These are phyloP conservation scores for Wickerhamomyces ciferrii DNA, from an alignment of 805 yeast species.

Conservation along the genomic window DNA sequence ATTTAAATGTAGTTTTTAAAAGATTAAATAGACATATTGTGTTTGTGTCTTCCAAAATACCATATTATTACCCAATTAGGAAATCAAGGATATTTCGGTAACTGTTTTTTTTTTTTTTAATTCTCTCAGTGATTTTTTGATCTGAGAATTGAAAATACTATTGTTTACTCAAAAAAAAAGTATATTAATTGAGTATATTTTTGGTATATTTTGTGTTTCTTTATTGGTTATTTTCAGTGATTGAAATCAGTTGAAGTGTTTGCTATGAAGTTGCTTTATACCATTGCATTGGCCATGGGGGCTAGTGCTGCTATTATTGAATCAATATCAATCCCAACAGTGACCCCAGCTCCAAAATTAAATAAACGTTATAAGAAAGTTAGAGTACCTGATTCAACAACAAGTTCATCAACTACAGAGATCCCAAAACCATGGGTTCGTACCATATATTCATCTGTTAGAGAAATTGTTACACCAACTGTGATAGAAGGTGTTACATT, in stretches of 20 bases:
- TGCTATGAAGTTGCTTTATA: not conserved
- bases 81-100: not conserved
- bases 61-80: not conserved
- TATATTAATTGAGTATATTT: too few species aligned
- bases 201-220: too few species aligned
- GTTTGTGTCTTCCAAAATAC: not conserved
- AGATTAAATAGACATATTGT: too few species aligned
- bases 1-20: too few species aligned
- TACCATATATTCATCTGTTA: slow-evolving; percentile 51
- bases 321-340: not conserved
- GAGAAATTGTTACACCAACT: slow-evolving; percentile 66
- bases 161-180: too few species aligned
- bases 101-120: not conserved
- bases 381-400: slow-evolving; percentile 24
- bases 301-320: not conserved
- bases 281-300: not conserved
- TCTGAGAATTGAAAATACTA: not conserved
- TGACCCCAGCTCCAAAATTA: slow-evolving; percentile 6
- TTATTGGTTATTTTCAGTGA: too few species aligned
- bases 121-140: not conserved
- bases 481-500: slow-evolving; percentile 56
- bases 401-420: slow-evolving; percentile 30
- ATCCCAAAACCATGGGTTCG: slow-evolving; percentile 65
- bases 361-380: slow-evolving; percentile 25
- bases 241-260: too few species aligned